Evolutionary conservation across 305 asterid genomes (phyloP), one percentile per base, ranked within the genome.

Genomic region (Coffea humblotiana): DNA sequence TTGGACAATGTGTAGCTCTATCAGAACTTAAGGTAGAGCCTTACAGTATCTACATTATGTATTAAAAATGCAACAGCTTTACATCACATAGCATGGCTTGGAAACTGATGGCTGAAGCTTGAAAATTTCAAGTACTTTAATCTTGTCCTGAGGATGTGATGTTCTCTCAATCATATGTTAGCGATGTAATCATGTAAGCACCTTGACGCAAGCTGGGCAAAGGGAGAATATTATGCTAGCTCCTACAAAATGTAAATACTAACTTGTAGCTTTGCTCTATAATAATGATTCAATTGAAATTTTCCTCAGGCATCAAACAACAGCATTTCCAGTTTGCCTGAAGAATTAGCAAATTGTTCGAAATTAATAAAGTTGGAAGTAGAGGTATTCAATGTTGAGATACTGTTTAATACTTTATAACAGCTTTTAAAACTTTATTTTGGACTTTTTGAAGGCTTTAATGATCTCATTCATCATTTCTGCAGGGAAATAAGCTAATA

Each of bases 221-320:
- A 56, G 68, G 70, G 56, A 13, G 19, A n/a, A 23, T 37, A 56
- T 65, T 12, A 58, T 58, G 58, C 37, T 60, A 40, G 23, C 63
- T 21, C 6, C 18, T 56, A 56, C 4, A 23, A 56, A 12, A 56
- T 56, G 10, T 56, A n/a, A 69, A 69, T 47, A 18, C 43, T 69
- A 29, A 12, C 64, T 64, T 64, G 27, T 51, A 63, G 61, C 43
- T 76, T 61, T 76, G 23, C 29, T 48, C 56, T 23, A 8, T 40
- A 48, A 54, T 40, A 37, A 54, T 79, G 78, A 56, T 79, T 79
- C 76, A 77, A 80, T 19, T n/a, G 84, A 67, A 80, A 40, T 69
- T 87, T 83, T 77, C 84, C 87, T 78, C 93, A 92, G 99, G 99
- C 91, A 86, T 91, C 99, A 77, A 92, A 94, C 87, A 96, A 94